Evolutionary conservation across 768 basidiomycete genomes (phyloP).

Genomic region (Phallus indusiatus): DNA sequence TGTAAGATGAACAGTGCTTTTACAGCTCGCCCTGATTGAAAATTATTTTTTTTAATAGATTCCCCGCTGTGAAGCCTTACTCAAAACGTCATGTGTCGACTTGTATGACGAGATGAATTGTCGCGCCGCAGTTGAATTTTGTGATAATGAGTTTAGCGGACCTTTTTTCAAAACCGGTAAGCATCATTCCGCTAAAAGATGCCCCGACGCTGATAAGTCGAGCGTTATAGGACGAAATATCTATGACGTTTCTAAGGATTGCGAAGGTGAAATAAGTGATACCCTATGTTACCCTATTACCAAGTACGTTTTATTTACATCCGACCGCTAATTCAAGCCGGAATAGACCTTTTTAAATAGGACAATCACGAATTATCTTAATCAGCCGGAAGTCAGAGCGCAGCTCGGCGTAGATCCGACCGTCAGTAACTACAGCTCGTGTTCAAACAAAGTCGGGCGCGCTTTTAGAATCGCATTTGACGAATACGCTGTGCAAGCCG

Average conservation of each 20-base stretch:
- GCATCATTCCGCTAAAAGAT: conserved; percentile 14
- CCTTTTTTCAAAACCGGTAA: conserved; percentile 27
- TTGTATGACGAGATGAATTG: conserved; percentile 36
- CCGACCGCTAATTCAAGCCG: conserved; percentile 31
- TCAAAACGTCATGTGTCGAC: conserved; percentile 32
- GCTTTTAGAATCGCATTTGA: conserved; percentile 40
- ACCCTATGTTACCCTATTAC: not conserved
- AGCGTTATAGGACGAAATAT: conserved; percentile 29
- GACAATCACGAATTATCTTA: conserved; percentile 51
- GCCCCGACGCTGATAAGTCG: no score
- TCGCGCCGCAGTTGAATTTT: conserved; percentile 31
- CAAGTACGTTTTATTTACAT: conserved; percentile 36
- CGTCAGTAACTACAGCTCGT: conserved; percentile 31
- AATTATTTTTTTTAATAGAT: conserved; percentile 22
- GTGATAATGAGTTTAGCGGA: conserved; percentile 23
- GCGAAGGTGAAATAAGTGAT: conserved; percentile 37
- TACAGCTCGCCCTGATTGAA: not conserved
- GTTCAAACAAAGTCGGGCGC: conserved; percentile 31
- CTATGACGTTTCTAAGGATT: conserved; percentile 61
- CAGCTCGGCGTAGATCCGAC: conserved; percentile 55
- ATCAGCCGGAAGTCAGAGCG: conserved; percentile 41
- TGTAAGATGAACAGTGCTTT: conserved; percentile 17
- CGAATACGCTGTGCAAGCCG: conserved; percentile 17
- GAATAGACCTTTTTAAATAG: conserved; percentile 23
- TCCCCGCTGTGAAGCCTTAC: conserved; percentile 34